Percentiles rank a stretch among this genome's conserved stretches.
Evolutionary conservation across 2,329 filamentous ascomycete species (phyloP).

Genomic region (Onygenales sp.): DNA sequence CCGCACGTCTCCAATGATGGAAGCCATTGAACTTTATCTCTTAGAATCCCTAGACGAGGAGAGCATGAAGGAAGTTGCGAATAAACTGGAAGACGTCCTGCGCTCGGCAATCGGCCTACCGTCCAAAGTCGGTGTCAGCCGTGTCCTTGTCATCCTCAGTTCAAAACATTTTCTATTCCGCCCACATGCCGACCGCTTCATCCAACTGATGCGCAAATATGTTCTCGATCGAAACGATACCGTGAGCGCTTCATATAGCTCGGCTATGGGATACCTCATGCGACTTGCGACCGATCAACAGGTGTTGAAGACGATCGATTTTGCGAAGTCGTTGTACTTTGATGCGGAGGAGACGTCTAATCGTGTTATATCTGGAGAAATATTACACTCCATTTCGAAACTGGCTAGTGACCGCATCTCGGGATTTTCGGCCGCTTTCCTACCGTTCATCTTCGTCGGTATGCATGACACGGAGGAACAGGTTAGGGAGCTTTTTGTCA

Average conservation of each 20-base stretch:
- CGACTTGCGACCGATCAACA: conserved; percentile 52
- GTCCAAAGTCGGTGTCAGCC: conserved; percentile 83
- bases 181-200: conserved; percentile 64
- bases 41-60: conserved; percentile 71
- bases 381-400: conserved; percentile 74
- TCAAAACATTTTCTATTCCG: conserved; percentile 67
- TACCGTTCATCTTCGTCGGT: conserved; percentile 82
- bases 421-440: conserved; percentile 59
- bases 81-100: conserved; percentile 66
- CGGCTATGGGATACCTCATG: conserved; percentile 75
- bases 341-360: conserved; percentile 65
- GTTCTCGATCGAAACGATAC: conserved; percentile 89
- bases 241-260: conserved; percentile 80
- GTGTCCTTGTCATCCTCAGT: conserved; percentile 74
- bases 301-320: conserved; percentile 45
- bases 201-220: conserved; percentile 69
- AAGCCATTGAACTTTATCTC: conserved; percentile 74
- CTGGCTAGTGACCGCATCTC: conserved; percentile 83
- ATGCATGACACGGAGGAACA: conserved; percentile 78
- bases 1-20: conserved; percentile 78
- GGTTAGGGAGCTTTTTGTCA: conserved; percentile 67
- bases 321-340: conserved; percentile 65
- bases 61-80: conserved; percentile 66
- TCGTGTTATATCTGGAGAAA: conserved; percentile 69
- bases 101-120: conserved; percentile 83